A percentile compares a stretch with the other conserved stretches of the same genome.
phyloP scores from a whole-genome alignment of 2,329 filamentous ascomycete genomes.

The Aspergillus proliferans region DNA sequence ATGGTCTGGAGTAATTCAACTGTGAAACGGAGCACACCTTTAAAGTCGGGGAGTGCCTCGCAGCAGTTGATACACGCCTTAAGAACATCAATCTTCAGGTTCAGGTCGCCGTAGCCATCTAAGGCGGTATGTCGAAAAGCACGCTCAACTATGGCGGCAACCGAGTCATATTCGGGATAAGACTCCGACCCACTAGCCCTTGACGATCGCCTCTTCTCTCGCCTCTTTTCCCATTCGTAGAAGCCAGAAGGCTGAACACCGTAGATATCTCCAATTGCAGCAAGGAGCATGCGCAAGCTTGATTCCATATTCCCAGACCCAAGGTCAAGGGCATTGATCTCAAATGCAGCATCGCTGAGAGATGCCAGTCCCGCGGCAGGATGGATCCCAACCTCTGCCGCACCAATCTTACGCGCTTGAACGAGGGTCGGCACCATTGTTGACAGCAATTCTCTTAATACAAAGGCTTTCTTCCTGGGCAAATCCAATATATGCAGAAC shows the following conservation, averaged over 20 bases:
- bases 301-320: constrained; percentile 38
- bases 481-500: constrained; percentile 74
- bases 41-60: constrained; percentile 86
- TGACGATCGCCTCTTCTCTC: constrained; percentile 23
- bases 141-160: constrained; percentile 37
- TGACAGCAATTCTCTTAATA: constrained; percentile 77
- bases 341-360: constrained; percentile 50
- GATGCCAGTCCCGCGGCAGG: constrained; percentile 80
- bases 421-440: constrained; percentile 78
- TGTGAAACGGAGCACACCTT: constrained; percentile 81
- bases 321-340: constrained; percentile 38
- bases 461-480: constrained; percentile 83
- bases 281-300: constrained; percentile 34
- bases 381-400: constrained; percentile 93
- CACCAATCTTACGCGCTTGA: constrained; percentile 84
- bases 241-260: constrained; percentile 35
- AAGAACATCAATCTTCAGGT: constrained; percentile 78
- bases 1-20: constrained; percentile 76
- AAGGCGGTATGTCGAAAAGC: constrained; percentile 41
- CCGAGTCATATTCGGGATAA: constrained; percentile 27
- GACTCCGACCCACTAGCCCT: constrained; percentile 10
- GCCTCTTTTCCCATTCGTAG: constrained; percentile 14
- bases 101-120: constrained; percentile 64
- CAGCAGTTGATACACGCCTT: constrained; percentile 88
- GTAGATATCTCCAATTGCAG: constrained; percentile 34